Conservation (phyloP, 257 asterid species). For the Nicotiana obtusifolia region DNA sequence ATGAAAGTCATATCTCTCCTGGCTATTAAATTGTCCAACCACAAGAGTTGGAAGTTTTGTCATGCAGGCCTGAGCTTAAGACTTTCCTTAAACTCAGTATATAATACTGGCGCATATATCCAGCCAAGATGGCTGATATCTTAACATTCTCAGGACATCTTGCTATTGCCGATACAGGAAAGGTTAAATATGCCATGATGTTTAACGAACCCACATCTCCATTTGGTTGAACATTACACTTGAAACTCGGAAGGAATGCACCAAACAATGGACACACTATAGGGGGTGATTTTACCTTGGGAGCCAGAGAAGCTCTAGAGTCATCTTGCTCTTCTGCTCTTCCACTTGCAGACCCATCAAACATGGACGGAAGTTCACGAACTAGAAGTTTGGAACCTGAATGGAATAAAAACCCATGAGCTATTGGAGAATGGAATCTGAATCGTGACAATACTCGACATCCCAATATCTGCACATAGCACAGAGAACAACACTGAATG, state of each 20-base stretch:
- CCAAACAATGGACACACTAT: not conserved
- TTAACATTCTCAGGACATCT: not conserved
- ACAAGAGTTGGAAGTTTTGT: not conserved
- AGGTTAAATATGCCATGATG: not conserved
- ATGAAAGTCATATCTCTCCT: not conserved
- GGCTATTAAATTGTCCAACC: not conserved
- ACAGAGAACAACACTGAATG: not conserved
- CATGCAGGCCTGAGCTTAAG: not conserved
- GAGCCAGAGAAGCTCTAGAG: constrained; percentile 73
- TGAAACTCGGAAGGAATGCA: not conserved
- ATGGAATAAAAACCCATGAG: constrained; percentile 7
- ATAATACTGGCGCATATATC: not conserved
- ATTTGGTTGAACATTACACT: not conserved
- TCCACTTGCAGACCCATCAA: constrained; percentile 76
- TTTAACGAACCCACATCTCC: not conserved
- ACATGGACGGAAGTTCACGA: constrained; percentile 72
- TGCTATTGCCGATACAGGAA: not conserved
- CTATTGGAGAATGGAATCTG: not conserved
- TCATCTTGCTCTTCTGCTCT: constrained; percentile 78
- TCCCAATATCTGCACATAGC: not conserved
- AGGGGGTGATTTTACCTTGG: constrained; percentile 48
- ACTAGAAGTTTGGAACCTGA: constrained; percentile 84
- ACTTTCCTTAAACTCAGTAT: not conserved
- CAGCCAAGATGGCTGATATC: not conserved
- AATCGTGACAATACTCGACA: not conserved